Evolutionary conservation across 2,329 filamentous ascomycete genomes (phyloP).

Genomic region (Cryphonectria japonica): DNA sequence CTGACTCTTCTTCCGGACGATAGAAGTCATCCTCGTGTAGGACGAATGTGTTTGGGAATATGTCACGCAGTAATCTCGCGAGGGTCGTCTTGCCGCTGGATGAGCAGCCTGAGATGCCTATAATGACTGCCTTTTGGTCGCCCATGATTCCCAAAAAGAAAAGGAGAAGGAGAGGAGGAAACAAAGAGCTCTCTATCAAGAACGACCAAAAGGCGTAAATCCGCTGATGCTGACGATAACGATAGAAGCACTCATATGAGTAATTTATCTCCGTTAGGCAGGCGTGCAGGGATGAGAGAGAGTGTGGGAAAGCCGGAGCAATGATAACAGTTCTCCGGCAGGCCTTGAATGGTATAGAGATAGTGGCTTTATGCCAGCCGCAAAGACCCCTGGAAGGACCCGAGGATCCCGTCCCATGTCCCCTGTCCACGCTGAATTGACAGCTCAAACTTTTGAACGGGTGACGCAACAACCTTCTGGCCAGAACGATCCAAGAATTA

Average conservation of each 20-base stretch:
- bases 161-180: not conserved
- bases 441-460: not conserved
- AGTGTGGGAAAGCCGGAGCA: not conserved
- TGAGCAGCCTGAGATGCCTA: constrained; percentile 87
- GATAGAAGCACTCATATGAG: not conserved
- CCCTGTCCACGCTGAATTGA: constrained; percentile 16
- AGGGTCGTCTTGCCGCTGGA: constrained; percentile 96
- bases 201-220: not conserved
- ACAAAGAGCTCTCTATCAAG: not conserved
- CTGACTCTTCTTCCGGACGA: constrained; percentile 72
- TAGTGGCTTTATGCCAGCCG: not conserved
- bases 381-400: constrained; percentile 4
- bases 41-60: constrained; percentile 79
- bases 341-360: constrained; percentile 5
- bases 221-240: not conserved
- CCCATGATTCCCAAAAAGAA: constrained; percentile 35
- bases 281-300: not conserved
- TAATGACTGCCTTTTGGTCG: constrained; percentile 59
- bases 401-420: not conserved
- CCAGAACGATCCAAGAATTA: not conserved
- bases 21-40: constrained; percentile 98
- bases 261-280: not conserved
- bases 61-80: constrained; percentile 78
- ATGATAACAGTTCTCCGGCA: constrained; percentile 8
- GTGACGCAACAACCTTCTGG: constrained; percentile 25